Evolutionary conservation across 768 basidiomycete genomes (phyloP), one percentile per base, ranked within the genome.

Genomic region (Asterophora lycoperdoides): DNA sequence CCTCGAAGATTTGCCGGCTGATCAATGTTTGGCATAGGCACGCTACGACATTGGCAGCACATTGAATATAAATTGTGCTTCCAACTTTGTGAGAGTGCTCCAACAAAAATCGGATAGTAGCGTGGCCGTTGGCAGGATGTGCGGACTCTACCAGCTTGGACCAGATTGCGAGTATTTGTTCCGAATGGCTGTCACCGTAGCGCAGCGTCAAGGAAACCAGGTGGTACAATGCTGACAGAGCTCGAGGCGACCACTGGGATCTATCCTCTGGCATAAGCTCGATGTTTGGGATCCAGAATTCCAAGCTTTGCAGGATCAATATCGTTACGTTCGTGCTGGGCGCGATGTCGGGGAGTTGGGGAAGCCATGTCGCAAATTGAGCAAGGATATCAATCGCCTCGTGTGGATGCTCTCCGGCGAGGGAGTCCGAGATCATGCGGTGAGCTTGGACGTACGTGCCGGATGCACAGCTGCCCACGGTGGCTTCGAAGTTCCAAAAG

Each of bases 21-120:
- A 83, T 77, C 13, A 74, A 72, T 19, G 87, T 88, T 48, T 88
- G 84, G 44, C 89, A 89, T 6, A 97, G 75, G 56, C 83, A 93
- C 0, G 91, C 86, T 17, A 95, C 79, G 44, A 94, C 81, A 54
- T 84, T 85, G 37, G 86, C 80, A 1, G 89, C 87, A 58, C 89
- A 89, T 37, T 73, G 73, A 50, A 95, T 78, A 65, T 90, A 94
- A 13, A 81, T 77, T 4, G 78, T 75, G 54, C 81, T 92, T 33
- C 87, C 84, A 36, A 93, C 84, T 64, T 86, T 88, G 54, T 86
- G 83, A 1, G 90, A 88, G 58, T 95, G 91, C 56, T 93, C 90
- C 30, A 95, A 72, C 2, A 97, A 72, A 65, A 92, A 97, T 26
- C 85, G 78, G 41, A 89, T 74, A 13, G 91, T 74, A 3, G 89